These are phyloP conservation scores for Penicillium fimorum DNA, from an alignment of 495 filamentous ascomycete species.

Conservation along the genomic window DNA sequence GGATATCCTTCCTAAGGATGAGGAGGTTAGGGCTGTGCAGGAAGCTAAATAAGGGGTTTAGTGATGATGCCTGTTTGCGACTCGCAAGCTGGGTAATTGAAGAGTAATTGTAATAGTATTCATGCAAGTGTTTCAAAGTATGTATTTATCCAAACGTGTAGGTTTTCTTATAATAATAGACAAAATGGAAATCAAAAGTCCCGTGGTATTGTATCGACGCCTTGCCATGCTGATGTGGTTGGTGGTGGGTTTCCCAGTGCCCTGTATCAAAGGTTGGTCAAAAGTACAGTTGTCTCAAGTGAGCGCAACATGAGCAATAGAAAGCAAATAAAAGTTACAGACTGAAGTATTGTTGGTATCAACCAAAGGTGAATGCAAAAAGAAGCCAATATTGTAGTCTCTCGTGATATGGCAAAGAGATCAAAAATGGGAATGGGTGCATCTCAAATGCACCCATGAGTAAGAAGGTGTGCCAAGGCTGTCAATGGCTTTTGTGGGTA, in stretches of 20 bases:
- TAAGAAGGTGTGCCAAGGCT: conserved; percentile 1
- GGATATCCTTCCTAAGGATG: conserved; percentile 58
- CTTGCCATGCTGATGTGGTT: conserved; percentile 39
- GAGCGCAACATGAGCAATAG: conserved; percentile 1
- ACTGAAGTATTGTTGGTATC: not conserved
- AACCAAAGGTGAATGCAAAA: conserved; percentile 17
- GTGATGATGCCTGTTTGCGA: not conserved
- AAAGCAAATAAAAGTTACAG: conserved; percentile 7
- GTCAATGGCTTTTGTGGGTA: conserved; percentile 5
- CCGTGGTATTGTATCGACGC: conserved; percentile 30
- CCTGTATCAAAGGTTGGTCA: conserved; percentile 8
- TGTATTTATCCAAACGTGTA: conserved; percentile 12
- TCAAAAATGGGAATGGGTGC: conserved; percentile 8
- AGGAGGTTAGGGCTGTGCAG: conserved; percentile 58
- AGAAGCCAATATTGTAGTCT: conserved; percentile 2
- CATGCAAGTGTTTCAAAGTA: conserved; percentile 1
- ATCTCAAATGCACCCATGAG: conserved; percentile 5
- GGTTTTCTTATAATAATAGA: conserved; percentile 17
- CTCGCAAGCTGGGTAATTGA: not conserved
- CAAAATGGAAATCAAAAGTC: conserved; percentile 11
- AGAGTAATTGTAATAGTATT: not conserved
- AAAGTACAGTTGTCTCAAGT: conserved; percentile 15
- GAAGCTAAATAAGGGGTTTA: conserved; percentile 21
- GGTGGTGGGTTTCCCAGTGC: conserved; percentile 16
- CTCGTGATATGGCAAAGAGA: conserved; percentile 5